phyloP scores from a whole-genome alignment of 352 stramenopile species.

The Blastocystis sp. region DNA sequence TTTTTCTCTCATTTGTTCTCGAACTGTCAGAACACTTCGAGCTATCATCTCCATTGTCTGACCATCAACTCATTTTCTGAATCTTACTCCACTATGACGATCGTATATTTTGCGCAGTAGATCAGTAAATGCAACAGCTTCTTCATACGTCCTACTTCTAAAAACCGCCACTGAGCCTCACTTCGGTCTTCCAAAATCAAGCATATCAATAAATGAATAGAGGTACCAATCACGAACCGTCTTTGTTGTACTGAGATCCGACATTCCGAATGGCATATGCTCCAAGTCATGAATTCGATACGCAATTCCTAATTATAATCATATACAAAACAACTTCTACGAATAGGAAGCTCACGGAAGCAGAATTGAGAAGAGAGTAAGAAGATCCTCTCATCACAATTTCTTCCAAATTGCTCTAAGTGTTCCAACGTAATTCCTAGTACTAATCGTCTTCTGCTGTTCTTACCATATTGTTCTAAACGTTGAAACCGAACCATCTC shows the following conservation, averaged over 20 bases:
- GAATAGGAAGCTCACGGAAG: constrained; percentile 92
- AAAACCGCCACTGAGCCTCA: constrained; percentile 20
- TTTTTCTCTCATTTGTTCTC: constrained; percentile 74
- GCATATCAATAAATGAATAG: constrained; percentile 69
- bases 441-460: background rate
- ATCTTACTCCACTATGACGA: constrained; percentile 16
- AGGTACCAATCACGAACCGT: constrained; percentile 71
- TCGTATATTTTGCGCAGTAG: constrained; percentile 59
- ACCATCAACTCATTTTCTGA: constrained; percentile 69
- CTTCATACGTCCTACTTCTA: constrained; percentile 54
- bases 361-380: constrained; percentile 87
- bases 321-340: constrained; percentile 65
- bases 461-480: constrained; percentile 59
- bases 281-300: constrained; percentile 88
- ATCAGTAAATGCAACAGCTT: constrained; percentile 62
- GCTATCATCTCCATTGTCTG: constrained; percentile 97
- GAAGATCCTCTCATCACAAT: constrained; percentile 75
- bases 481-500: constrained; percentile 38
- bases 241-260: constrained; percentile 64
- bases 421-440: constrained; percentile 74
- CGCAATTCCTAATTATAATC: constrained; percentile 69
- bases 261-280: constrained; percentile 84
- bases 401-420: constrained; percentile 77
- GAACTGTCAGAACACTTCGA: constrained; percentile 92
- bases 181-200: constrained; percentile 65